Evolutionary conservation across 2,329 filamentous ascomycete species (phyloP), one percentile per base, ranked within the genome.

Genomic region (Macrophomina pseudophaseolina): DNA sequence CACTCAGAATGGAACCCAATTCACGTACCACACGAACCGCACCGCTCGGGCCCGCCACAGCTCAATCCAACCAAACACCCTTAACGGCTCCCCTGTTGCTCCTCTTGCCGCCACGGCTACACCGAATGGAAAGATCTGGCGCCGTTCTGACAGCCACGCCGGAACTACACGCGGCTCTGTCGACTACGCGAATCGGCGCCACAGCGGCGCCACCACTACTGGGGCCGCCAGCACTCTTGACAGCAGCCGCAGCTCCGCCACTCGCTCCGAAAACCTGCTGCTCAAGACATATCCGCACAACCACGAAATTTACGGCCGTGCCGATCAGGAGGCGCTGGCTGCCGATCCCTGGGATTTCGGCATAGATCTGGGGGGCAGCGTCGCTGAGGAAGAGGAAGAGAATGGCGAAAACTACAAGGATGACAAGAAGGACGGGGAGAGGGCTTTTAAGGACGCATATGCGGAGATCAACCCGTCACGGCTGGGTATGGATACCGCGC

Each of bases 291-390:
- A 49, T 14, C 58, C 58, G 2, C 44, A 51, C n/a, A 46, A 68
- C n/a, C 62, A 62, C 28, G 53, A 68, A 16, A 33, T 66, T 1
- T 68, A 68, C 51, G 66, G 66, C 4, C 53, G 63, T 28, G 62
- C 62, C 30, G 66, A 68, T 11, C 64, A 62, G 40, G 66, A 68
- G 23, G 66, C 66, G 12, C 30, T 68, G 32, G 46, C n/a, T 16
- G n/a, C 48, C 44, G 66, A 68, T n/a, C 33, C 53, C 6, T 64
- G 35, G 44, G 66, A 68, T 32, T 59, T 65, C 5, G 63, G 60
- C 4, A 62, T 62, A 3, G 58, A 62, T 16, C 11, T 62, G 5
- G 44, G 30, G 11, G 44, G 58, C 11, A 62, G 44, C 44, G 42
- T 62, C 2, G 58, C 58, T 5, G 58, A 62, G 44, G 58, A 49